A percentile compares a stretch with the other conserved stretches of the same genome.
phyloP scores from a whole-genome alignment of 2,329 filamentous ascomycete genomes.

The Chrysosphaeria jannelii region DNA sequence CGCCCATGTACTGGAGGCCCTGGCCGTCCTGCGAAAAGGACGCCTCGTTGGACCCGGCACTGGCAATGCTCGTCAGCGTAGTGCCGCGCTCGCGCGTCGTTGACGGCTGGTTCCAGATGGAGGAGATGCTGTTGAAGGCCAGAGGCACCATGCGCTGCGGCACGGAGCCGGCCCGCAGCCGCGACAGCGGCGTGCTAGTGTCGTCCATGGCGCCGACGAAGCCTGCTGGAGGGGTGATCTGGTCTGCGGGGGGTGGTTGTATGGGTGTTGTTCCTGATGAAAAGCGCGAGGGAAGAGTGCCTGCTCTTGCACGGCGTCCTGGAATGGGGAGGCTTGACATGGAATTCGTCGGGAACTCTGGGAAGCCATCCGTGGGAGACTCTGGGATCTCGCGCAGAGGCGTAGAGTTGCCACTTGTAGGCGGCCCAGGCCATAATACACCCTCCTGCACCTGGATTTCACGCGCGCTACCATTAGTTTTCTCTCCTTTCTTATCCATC shows the following conservation, averaged over 20 bases:
- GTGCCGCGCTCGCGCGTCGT: slow-evolving; percentile 51
- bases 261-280: no score
- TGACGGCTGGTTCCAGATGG: slow-evolving; percentile 58
- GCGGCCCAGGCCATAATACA: slow-evolving; percentile 79
- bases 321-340: slow-evolving; percentile 31
- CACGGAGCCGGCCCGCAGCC: slow-evolving; percentile 77
- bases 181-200: slow-evolving; percentile 49
- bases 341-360: slow-evolving; percentile 50
- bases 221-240: no score
- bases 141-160: slow-evolving; percentile 63
- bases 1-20: slow-evolving; percentile 70
- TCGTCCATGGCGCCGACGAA: no score
- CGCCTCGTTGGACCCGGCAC: slow-evolving; percentile 73
- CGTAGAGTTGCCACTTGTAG: slow-evolving; percentile 86
- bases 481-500: no score
- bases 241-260: no score
- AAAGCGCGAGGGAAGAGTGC: slow-evolving; percentile 87
- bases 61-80: slow-evolving; percentile 55
- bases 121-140: slow-evolving; percentile 74
- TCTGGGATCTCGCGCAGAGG: slow-evolving; percentile 92
- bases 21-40: slow-evolving; percentile 63
- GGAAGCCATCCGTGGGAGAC: slow-evolving; percentile 84
- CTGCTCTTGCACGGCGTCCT: slow-evolving; percentile 58
- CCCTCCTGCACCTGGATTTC: slow-evolving; percentile 96
- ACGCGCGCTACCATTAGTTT: slow-evolving; percentile 47